A percentile compares a stretch with the other conserved stretches of the same genome.
These are phyloP conservation scores for Fomitopsis serialis DNA, from an alignment of 768 basidiomycete species.

Conservation along the genomic window DNA sequence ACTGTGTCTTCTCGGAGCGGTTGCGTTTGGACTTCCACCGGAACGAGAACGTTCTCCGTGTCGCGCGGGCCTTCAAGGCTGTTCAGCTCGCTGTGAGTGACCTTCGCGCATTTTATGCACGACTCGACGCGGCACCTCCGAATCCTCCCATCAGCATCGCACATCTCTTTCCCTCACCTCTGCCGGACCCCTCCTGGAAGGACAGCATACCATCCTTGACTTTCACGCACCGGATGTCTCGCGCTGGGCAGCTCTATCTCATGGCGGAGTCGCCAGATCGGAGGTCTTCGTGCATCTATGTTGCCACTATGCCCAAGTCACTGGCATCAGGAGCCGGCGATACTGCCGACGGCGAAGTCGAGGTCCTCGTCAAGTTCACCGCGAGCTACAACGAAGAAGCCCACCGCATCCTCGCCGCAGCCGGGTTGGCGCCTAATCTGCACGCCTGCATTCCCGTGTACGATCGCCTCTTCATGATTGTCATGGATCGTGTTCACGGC, in stretches of 20 bases:
- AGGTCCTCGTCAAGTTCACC: slow-evolving; percentile 14
- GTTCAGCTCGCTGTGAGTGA: neutral
- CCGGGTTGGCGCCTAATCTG: slow-evolving; percentile 5
- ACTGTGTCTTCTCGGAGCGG: neutral
- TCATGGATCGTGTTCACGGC: slow-evolving; percentile 11
- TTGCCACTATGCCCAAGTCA: neutral
- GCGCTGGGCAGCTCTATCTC: neutral
- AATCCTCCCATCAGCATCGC: neutral
- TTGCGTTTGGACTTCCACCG: neutral
- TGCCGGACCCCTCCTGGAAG: neutral
- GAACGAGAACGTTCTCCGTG: neutral
- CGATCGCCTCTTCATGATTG: slow-evolving; percentile 10
- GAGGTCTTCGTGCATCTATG: neutral
- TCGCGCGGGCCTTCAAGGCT: neutral
- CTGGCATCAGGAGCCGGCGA: neutral
- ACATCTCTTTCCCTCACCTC: slow-evolving; percentile 1
- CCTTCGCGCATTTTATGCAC: neutral
- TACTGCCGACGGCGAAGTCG: neutral
- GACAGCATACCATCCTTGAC: neutral
- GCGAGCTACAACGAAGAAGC: slow-evolving; percentile 2
- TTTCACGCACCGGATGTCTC: neutral
- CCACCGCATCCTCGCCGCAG: slow-evolving; percentile 6
- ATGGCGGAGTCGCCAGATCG: neutral
- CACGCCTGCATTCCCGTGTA: slow-evolving; percentile 2
- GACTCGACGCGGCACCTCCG: neutral